Base-by-base conservation (phyloP, 2,329 filamentous ascomycete genomes). In the Sporothrix brunneoviolacea region DNA sequence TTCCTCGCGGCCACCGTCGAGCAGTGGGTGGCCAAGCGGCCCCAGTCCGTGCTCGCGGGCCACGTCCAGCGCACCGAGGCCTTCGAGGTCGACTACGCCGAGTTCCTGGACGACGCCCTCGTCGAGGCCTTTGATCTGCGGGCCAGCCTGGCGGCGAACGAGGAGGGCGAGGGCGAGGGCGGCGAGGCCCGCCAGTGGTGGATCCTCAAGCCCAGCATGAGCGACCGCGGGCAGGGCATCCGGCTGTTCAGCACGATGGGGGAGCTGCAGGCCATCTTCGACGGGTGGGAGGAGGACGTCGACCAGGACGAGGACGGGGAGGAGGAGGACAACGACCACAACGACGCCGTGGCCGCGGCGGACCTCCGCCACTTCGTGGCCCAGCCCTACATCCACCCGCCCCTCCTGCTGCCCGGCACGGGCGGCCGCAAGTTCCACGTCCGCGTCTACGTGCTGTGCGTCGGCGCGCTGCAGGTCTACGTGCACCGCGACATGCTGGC, bases 201-300 rank as follows among this genome's bases (percentile, higher is more conserved):
- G 93, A 97, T 98, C 58, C 68, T 98, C 53, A 98, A 98, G 69
- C 91, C 93, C 0, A 86, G 91, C 8, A 97, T 98, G 93, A 95
- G 89, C 65, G 93, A 98, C 64, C 80, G 91, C 21, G 93, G 91
- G 0, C 91, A 96, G 64, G 93, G 93, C 1, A 96, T 98, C 52
- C 73, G 88, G 35, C 72, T 98, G 0, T 98, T 98, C 66, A 87
- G 82, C 60, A 88, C 82, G 3, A 87, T 93, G 72, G 82, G 84
- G 50, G 84, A 95, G 62, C 71, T 98, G n/a, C 84, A 86, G 54
- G 76, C 64, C 13, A 93, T 98, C 48, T 98, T 97, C 62, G 89
- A 96, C 58, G 84, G 80, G 51, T 98, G 93, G 90, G 91, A 96
- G 64, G 81, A 74, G 15, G 80, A 81, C 4, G 65, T 72, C 4